A percentile compares a stretch with the other conserved stretches of the same genome.
Conservation (phyloP, 75 land plant genomes). For the Cunninghamia lanceolata region DNA sequence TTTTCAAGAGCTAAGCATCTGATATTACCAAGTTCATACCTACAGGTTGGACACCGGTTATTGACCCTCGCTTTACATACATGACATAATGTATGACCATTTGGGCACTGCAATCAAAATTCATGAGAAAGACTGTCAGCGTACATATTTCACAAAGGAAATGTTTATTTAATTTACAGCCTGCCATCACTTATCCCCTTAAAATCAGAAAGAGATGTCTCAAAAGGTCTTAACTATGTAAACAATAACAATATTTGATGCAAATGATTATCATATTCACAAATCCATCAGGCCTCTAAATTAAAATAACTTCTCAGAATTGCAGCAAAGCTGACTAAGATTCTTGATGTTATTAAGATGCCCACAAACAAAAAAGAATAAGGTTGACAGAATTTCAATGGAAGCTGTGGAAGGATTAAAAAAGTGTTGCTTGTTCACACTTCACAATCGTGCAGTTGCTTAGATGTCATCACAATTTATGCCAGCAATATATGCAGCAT, state of each 20-base stretch:
- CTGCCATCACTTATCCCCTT: not conserved
- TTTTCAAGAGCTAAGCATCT: slow-evolving; percentile 42
- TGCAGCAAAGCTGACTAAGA: not conserved
- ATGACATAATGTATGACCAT: slow-evolving; percentile 44
- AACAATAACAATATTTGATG: not conserved
- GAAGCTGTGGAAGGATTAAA: not conserved
- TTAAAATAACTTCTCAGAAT: not conserved
- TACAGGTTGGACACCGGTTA: slow-evolving; percentile 33
- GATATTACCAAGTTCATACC: slow-evolving; percentile 42
- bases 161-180: not conserved
- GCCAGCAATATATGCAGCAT: too few relatives aligned
- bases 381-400: not conserved
- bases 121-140: not conserved
- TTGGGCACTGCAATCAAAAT: slow-evolving; percentile 31
- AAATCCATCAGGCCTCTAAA: not conserved
- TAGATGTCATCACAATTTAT: not conserved
- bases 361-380: not conserved
- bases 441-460: not conserved
- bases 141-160: not conserved
- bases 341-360: not conserved
- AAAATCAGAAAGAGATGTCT: not conserved
- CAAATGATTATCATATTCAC: not conserved
- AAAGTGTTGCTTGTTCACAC: not conserved
- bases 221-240: not conserved
- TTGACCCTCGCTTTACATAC: slow-evolving; percentile 27